Evolutionary conservation across 2,329 filamentous ascomycete genomes (phyloP).

Genomic region (Ascochyta pisi): DNA sequence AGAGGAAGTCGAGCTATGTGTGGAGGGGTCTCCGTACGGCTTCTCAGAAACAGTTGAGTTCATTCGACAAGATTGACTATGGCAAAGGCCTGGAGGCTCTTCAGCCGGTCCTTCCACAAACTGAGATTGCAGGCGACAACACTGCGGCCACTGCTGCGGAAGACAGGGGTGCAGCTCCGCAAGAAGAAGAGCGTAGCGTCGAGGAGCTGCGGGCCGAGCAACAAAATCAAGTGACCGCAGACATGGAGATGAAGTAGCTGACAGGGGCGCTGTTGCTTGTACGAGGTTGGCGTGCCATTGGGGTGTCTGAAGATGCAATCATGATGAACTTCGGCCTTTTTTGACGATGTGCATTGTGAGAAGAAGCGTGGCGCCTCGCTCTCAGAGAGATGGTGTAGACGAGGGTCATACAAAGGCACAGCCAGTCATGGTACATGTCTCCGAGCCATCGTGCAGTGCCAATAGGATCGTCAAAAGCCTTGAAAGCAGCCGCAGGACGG

Average conservation of each 20-base stretch:
- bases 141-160: slow-evolving; percentile 44
- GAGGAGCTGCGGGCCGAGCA: slow-evolving; percentile 51
- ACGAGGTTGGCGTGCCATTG: slow-evolving; percentile 36
- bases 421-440: slow-evolving; percentile 33
- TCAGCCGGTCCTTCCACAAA: slow-evolving; percentile 45
- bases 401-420: slow-evolving; percentile 26
- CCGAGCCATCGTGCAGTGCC: slow-evolving; percentile 35
- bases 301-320: slow-evolving; percentile 19
- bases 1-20: slow-evolving; percentile 83
- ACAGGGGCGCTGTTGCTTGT: slow-evolving; percentile 35
- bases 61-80: slow-evolving; percentile 83
- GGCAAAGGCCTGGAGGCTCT: slow-evolving; percentile 70
- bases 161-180: slow-evolving; percentile 46
- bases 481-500: slow-evolving; percentile 27
- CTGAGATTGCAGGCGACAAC: slow-evolving; percentile 44
- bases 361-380: slow-evolving; percentile 40
- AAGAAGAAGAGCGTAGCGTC: slow-evolving; percentile 46
- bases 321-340: slow-evolving; percentile 22
- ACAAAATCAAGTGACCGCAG: slow-evolving; percentile 47
- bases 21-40: slow-evolving; percentile 89
- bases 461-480: slow-evolving; percentile 23
- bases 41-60: slow-evolving; percentile 72
- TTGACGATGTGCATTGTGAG: slow-evolving; percentile 44
- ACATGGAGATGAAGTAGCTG: slow-evolving; percentile 36
- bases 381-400: slow-evolving; percentile 12